Evolutionary conservation across 371 early-diverging fungal species (phyloP).

Genomic region (Syncephalastrum monosporum): DNA sequence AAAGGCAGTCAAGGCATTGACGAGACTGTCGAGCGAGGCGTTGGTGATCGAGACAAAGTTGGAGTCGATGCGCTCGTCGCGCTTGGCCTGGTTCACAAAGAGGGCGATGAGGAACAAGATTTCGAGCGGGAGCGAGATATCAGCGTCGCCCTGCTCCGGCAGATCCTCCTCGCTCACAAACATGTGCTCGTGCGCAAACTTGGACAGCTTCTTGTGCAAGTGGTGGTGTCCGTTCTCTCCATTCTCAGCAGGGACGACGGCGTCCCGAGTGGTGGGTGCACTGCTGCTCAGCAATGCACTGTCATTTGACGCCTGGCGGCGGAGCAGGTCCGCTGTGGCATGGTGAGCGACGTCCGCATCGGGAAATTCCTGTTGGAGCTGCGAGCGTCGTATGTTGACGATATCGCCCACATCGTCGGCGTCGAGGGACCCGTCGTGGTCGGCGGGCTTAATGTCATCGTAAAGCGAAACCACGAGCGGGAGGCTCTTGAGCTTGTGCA

Average conservation of each 20-base stretch:
- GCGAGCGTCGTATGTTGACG: constrained; percentile 31
- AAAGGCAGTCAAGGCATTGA: constrained; percentile 69
- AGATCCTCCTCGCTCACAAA: constrained; percentile 40
- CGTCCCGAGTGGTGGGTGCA: constrained; percentile 1
- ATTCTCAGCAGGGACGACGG: not conserved
- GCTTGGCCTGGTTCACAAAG: constrained; percentile 50
- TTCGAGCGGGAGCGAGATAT: constrained; percentile 58
- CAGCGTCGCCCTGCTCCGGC: constrained; percentile 39
- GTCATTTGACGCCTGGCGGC: not conserved
- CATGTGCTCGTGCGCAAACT: constrained; percentile 1
- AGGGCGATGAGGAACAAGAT: constrained; percentile 54
- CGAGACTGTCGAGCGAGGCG: constrained; percentile 43
- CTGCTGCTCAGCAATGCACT: not conserved
- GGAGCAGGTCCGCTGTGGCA: constrained; percentile 16
- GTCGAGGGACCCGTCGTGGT: constrained; percentile 22
- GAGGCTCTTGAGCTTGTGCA: constrained; percentile 8
- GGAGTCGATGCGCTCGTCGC: constrained; percentile 49
- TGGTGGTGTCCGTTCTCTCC: constrained; percentile 19
- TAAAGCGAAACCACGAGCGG: constrained; percentile 18
- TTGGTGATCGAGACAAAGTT: constrained; percentile 47
- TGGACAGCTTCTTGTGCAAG: not conserved
- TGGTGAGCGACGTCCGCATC: constrained; percentile 21
- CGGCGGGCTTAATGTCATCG: constrained; percentile 25
- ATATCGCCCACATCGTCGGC: constrained; percentile 34
- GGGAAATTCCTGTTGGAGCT: constrained; percentile 30